These are phyloP conservation scores for Alisma plantagoaquatica DNA, from an alignment of 106 monocot species.

Conservation along the genomic window DNA sequence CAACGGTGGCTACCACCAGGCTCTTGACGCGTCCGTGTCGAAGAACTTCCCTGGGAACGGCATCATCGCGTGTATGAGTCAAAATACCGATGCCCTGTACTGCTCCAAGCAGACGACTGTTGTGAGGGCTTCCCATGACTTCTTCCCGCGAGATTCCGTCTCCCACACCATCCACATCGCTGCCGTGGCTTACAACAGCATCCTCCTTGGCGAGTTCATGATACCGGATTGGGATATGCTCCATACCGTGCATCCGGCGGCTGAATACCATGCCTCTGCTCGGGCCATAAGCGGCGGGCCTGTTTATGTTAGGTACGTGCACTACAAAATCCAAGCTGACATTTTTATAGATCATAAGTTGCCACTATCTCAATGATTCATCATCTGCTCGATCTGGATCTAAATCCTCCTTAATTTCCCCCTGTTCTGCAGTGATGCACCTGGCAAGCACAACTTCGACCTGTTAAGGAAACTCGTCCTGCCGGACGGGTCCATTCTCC, in stretches of 20 bases:
- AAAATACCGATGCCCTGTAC: slow-evolving; percentile 71
- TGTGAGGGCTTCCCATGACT: slow-evolving; percentile 74
- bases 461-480: slow-evolving; percentile 69
- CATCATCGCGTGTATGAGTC: slow-evolving; percentile 79
- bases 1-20: slow-evolving; percentile 71
- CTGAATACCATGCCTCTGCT: slow-evolving; percentile 75
- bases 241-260: slow-evolving; percentile 70
- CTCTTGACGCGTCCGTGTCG: slow-evolving; percentile 57
- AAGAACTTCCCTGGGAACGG: slow-evolving; percentile 64
- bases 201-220: slow-evolving; percentile 83
- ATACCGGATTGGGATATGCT: slow-evolving; percentile 95
- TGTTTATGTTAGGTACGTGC: slow-evolving; percentile 76
- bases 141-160: slow-evolving; percentile 64
- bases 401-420: too few relatives aligned
- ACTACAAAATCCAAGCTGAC: too few relatives aligned
- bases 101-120: slow-evolving; percentile 57
- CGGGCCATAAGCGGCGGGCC: slow-evolving; percentile 68
- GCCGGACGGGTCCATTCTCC: slow-evolving; percentile 75
- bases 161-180: slow-evolving; percentile 77
- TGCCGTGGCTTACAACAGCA: slow-evolving; percentile 71
- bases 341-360: too few relatives aligned
- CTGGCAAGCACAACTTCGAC: slow-evolving; percentile 77
- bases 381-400: too few relatives aligned
- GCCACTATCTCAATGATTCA: too few relatives aligned
- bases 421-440: slow-evolving; percentile 14